These are phyloP conservation scores for Candida arabinofermentans DNA, from an alignment of 805 yeast species.

Conservation along the genomic window DNA sequence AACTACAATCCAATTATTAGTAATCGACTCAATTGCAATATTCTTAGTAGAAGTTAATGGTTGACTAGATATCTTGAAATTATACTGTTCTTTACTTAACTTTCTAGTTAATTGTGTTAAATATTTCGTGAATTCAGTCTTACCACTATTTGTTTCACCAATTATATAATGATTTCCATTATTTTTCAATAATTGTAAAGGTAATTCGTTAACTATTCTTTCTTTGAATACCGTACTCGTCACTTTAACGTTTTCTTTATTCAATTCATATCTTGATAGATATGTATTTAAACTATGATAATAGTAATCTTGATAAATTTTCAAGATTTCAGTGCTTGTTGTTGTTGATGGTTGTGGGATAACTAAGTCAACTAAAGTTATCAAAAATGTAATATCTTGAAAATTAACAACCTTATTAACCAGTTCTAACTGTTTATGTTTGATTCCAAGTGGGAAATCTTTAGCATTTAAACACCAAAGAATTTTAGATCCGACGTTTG, in stretches of 20 bases:
- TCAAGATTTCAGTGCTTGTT: background rate
- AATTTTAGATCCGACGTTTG: conserved; percentile 3
- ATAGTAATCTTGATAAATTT: conserved; percentile 1
- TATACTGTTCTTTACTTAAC: conserved; percentile 4
- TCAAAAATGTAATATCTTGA: conserved; percentile 10
- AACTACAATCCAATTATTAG: conserved; percentile 13
- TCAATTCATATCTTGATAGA: background rate
- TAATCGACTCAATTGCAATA: conserved; percentile 7
- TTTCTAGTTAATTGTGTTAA: conserved; percentile 5
- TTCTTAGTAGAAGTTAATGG: conserved; percentile 18
- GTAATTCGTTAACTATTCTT: background rate
- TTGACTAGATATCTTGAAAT: conserved; percentile 9
- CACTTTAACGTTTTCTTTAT: background rate
- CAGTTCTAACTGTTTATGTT: conserved; percentile 2
- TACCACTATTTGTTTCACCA: conserved; percentile 30
- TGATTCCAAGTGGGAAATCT: conserved; percentile 21
- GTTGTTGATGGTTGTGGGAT: background rate
- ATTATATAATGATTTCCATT: conserved; percentile 16
- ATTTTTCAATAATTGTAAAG: background rate
- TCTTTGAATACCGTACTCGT: background rate
- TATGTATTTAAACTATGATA: background rate
- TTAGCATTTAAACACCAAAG: conserved; percentile 18
- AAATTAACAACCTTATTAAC: conserved; percentile 1
- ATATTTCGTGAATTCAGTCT: conserved; percentile 17
- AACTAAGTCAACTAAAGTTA: conserved; percentile 12